Evolutionary conservation across 1,139 yeast species (phyloP), one percentile per base, ranked within the genome.

Genomic region (Geotrichum klebahnii): DNA sequence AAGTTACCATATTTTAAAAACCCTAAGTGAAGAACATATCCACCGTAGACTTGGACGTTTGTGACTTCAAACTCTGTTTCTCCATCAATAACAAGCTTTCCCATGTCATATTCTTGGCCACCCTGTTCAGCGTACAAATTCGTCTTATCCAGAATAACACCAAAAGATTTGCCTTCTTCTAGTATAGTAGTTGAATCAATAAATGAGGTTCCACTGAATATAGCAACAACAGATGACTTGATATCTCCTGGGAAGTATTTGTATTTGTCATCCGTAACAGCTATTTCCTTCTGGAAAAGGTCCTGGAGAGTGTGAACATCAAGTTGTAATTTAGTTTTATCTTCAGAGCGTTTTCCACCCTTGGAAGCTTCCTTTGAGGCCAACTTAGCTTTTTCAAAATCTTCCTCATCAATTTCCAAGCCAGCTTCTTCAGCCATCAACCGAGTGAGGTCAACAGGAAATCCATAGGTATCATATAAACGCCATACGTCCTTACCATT

Each of bases 401-500:
- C 97, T 49, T 74, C 81, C 66, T 88, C 95, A 67, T 92, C 97
- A 59, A 92, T 90, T 61, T 82, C 83, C 61, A 92, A 78, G n/a
- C 95, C 95, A 52, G 94, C 88, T 72, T 92, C 99, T 70, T 90
- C 97, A 41, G 98, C 98, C 98, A 92, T 94, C 66, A 92, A 79
- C 67, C 96, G 81, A 36, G 98, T 94, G 68, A 92, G 80, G 71
- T 92, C 99, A 50, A 89, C 97, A 39, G 99, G 99, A 84, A 92
- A 92, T 52, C 99, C 99, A 65, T 90, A 92, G 14, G 99, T 94
- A 64, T 92, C 99, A 62, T 94, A 94, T 63, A 92, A 76, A 72
- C 99, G 81, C 99, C 99, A 92, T 37, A 92, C 98, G 65, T 92
- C 97, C 63, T 80, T 83, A 67, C 99, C 99, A 46, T 87, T 80